A percentile compares a stretch with the other conserved stretches of the same genome.
phyloP scores from a whole-genome alignment of 1,284 basidiomycete species.

The Ganoderma multipileum region DNA sequence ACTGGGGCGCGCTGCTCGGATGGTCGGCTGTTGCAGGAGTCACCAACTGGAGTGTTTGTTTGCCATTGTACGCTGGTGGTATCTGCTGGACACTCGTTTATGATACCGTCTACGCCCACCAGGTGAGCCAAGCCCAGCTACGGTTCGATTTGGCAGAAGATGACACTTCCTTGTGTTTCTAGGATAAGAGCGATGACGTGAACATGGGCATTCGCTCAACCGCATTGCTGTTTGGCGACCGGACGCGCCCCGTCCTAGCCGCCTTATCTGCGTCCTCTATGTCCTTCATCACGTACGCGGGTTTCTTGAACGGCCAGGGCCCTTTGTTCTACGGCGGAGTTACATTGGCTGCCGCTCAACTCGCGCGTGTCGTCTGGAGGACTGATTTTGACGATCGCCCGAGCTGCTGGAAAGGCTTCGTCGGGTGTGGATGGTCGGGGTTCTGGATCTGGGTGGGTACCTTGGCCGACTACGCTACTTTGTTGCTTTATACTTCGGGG shows the following conservation, averaged over 20 bases:
- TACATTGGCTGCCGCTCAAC: constrained; percentile 77
- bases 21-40: constrained; percentile 93
- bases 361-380: constrained; percentile 80
- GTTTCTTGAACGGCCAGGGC: constrained; percentile 79
- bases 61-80: constrained; percentile 91
- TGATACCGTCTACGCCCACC: constrained; percentile 98
- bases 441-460: constrained; percentile 91
- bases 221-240: constrained; percentile 86
- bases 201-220: constrained; percentile 93
- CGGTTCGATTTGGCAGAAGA: no score
- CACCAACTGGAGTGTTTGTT: constrained; percentile 84
- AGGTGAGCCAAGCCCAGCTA: constrained; percentile 54
- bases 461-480: constrained; percentile 72
- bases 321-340: constrained; percentile 85
- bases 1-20: constrained; percentile 96
- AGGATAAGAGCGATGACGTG: constrained; percentile 96
- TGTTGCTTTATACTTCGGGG: constrained; percentile 32
- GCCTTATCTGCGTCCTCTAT: constrained; percentile 80
- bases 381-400: constrained; percentile 81
- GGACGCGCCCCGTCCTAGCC: constrained; percentile 80
- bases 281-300: constrained; percentile 80
- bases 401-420: constrained; percentile 96
- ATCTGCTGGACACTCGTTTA: constrained; percentile 96
- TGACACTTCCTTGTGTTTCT: constrained; percentile 11
- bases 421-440: constrained; percentile 88